A percentile compares a stretch with the other conserved stretches of the same genome.
These are phyloP conservation scores for Apophysomyces trapeziformis DNA, from an alignment of 371 early-diverging fungal genomes.

Conservation along the genomic window DNA sequence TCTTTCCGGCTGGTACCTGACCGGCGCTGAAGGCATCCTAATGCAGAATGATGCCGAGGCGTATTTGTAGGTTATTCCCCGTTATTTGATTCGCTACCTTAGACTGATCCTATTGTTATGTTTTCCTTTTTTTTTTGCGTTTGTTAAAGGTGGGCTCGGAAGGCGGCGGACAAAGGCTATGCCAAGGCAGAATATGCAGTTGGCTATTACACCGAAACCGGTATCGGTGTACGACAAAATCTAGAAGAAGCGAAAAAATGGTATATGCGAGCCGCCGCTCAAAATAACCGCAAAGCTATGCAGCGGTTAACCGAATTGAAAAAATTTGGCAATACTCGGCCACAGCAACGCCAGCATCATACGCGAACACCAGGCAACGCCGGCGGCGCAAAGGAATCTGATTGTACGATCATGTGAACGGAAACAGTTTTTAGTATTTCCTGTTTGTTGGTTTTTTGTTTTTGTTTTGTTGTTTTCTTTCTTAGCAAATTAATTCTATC, in stretches of 20 bases:
- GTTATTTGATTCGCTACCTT: background rate
- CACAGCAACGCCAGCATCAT: conserved; percentile 37
- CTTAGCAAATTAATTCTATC: conserved; percentile 6
- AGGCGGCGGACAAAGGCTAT: conserved; percentile 82
- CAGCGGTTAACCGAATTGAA: conserved; percentile 76
- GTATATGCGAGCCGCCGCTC: conserved; percentile 80
- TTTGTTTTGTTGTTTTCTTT: background rate
- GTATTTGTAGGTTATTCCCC: conserved; percentile 45
- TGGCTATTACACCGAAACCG: conserved; percentile 84
- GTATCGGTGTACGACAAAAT: conserved; percentile 73
- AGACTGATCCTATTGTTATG: background rate
- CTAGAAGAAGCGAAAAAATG: conserved; percentile 76
- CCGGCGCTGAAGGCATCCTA: conserved; percentile 81
- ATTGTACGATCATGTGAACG: conserved; percentile 47
- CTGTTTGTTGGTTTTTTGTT: background rate
- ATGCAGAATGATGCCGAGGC: conserved; percentile 84
- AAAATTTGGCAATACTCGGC: conserved; percentile 52
- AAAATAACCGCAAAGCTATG: conserved; percentile 76
- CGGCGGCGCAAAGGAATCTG: conserved; percentile 39
- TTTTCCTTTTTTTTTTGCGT: too few species aligned
- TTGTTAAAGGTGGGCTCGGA: conserved; percentile 69
- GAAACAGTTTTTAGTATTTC: background rate
- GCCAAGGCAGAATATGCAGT: conserved; percentile 92
- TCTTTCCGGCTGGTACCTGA: conserved; percentile 90
- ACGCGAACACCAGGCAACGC: conserved; percentile 36